These are phyloP conservation scores for Gymnopus androsaceus DNA, from an alignment of 1,284 basidiomycete genomes.

Conservation along the genomic window DNA sequence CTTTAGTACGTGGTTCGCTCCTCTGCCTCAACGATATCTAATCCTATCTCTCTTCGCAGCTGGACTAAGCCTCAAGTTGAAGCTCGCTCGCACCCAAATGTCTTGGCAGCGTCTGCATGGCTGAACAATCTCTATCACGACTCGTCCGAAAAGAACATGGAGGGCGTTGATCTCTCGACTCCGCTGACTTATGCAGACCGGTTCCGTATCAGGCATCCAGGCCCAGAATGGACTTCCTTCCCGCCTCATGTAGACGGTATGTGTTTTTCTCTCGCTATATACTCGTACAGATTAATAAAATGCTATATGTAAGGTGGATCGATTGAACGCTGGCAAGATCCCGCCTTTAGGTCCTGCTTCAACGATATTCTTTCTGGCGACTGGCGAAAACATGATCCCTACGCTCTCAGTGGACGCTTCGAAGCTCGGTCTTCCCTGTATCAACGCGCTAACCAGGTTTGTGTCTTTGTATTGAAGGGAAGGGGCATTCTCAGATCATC, in stretches of 20 bases:
- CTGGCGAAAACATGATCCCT: conserved; percentile 65
- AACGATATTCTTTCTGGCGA: conserved; percentile 49
- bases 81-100: conserved; percentile 55
- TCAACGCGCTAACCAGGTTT: conserved; percentile 8
- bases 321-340: conserved; percentile 81
- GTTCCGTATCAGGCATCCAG: conserved; percentile 72
- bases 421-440: conserved; percentile 61
- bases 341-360: conserved; percentile 60
- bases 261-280: not conserved
- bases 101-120: conserved; percentile 52
- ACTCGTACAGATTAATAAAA: not conserved
- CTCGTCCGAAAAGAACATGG: conserved; percentile 24
- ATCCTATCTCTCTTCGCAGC: not conserved
- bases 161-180: conserved; percentile 48
- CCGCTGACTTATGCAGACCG: conserved; percentile 79
- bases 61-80: conserved; percentile 53
- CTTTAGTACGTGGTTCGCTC: conserved; percentile 1
- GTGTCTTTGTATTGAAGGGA: not conserved
- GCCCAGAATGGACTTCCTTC: conserved; percentile 61
- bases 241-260: conserved; percentile 75
- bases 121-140: conserved; percentile 66
- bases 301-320: conserved; percentile 46
- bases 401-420: conserved; percentile 52
- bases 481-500: not conserved
- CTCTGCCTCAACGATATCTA: not conserved